Evolutionary conservation across 106 monocot genomes (phyloP).

Genomic region (Dendrobium officinale): DNA sequence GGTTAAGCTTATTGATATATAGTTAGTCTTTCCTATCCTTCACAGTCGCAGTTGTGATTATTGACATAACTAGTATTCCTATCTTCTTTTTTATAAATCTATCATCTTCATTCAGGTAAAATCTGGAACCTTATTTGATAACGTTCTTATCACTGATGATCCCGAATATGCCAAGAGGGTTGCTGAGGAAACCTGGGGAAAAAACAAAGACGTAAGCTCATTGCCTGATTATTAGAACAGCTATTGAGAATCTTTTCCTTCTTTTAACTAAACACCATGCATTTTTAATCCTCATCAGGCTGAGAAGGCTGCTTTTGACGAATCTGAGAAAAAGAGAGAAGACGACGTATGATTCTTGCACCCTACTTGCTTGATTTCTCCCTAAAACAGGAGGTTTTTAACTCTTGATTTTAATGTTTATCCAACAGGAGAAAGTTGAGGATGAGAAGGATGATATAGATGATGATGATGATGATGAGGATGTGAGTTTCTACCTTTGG

Average conservation of each 20-base stretch:
- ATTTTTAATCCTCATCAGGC: constrained; percentile 17
- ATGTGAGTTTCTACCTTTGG: background rate
- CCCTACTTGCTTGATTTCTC: background rate
- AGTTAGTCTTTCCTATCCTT: background rate
- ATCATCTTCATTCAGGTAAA: constrained; percentile 38
- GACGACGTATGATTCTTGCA: constrained; percentile 20
- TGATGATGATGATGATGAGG: background rate
- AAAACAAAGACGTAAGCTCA: constrained; percentile 41
- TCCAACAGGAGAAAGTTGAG: constrained; percentile 8
- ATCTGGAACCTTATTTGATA: constrained; percentile 75
- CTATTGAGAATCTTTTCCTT: background rate
- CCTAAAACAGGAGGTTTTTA: background rate
- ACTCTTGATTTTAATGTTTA: background rate
- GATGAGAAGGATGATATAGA: constrained; percentile 11
- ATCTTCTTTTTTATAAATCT: background rate
- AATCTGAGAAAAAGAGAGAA: constrained; percentile 40
- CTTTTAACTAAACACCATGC: constrained; percentile 1
- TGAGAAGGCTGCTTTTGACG: constrained; percentile 58
- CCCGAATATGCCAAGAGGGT: constrained; percentile 85
- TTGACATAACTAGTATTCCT: too few species aligned
- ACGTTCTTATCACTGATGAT: constrained; percentile 70
- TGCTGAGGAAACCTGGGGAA: constrained; percentile 71
- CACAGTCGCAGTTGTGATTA: too few species aligned
- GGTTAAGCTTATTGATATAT: background rate
- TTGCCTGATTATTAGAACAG: background rate